Evolutionary conservation across 805 yeast genomes (phyloP).

Genomic region (Monosporozyma servazzii): DNA sequence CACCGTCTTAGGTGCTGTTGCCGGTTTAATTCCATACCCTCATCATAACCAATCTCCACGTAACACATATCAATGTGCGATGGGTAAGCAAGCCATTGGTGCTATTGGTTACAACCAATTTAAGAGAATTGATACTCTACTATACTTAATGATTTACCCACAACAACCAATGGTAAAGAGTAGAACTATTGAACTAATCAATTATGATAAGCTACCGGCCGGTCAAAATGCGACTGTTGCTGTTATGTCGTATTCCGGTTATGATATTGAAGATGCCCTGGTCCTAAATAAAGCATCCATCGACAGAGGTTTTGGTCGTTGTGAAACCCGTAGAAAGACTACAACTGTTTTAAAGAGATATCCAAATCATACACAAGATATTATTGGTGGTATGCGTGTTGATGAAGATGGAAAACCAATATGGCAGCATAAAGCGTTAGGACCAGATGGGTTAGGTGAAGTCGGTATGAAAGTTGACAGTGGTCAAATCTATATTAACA

Average conservation of each 20-base stretch:
- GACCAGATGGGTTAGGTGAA: slow-evolving; percentile 94
- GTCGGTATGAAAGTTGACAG: slow-evolving; percentile 85
- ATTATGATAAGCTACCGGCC: slow-evolving; percentile 94
- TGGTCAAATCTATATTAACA: slow-evolving; percentile 91
- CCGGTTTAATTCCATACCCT: slow-evolving; percentile 98
- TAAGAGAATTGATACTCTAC: slow-evolving; percentile 85
- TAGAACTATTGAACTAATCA: slow-evolving; percentile 88
- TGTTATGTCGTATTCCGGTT: slow-evolving; percentile 97
- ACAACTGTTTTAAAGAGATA: slow-evolving; percentile 84
- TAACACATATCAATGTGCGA: slow-evolving; percentile 98
- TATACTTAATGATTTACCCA: slow-evolving; percentile 95
- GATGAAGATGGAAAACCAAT: slow-evolving; percentile 75
- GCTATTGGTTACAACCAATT: slow-evolving; percentile 97
- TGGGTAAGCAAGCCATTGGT: slow-evolving; percentile 99
- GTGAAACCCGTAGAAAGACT: slow-evolving; percentile 89
- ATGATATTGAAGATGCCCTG: slow-evolving; percentile 98
- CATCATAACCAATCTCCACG: slow-evolving; percentile 99
- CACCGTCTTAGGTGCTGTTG: slow-evolving; percentile 96
- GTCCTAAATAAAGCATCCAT: slow-evolving; percentile 87
- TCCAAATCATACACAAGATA: slow-evolving; percentile 88
- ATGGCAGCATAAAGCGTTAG: slow-evolving; percentile 77
- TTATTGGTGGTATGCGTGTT: slow-evolving; percentile 83
- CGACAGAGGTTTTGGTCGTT: slow-evolving; percentile 95
- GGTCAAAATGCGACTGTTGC: slow-evolving; percentile 99
- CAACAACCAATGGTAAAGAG: slow-evolving; percentile 99